phyloP scores from a whole-genome alignment of 768 basidiomycete genomes.

The Pisolithus tinctorius region DNA sequence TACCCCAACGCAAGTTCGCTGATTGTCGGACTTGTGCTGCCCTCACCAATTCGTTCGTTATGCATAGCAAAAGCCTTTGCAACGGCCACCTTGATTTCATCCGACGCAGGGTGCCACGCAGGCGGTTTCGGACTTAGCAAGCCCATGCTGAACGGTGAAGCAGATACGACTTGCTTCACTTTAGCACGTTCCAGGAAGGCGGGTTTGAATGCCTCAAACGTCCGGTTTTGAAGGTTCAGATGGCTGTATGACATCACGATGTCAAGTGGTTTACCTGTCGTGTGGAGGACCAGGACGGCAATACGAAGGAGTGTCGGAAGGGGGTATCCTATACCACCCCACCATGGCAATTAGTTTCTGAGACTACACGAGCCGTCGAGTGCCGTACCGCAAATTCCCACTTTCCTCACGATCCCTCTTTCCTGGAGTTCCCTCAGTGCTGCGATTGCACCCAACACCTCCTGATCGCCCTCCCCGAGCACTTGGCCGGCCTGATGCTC shows the following conservation, averaged over 20 bases:
- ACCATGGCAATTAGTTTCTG: background rate
- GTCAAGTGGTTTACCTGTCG: slow-evolving; percentile 64
- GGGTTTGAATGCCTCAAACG: slow-evolving; percentile 47
- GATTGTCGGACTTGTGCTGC: slow-evolving; percentile 21
- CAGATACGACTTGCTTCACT: slow-evolving; percentile 62
- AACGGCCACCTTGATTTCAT: slow-evolving; percentile 38
- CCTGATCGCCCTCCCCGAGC: slow-evolving; percentile 64
- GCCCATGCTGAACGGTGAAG: slow-evolving; percentile 84
- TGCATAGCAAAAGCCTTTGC: slow-evolving; percentile 27
- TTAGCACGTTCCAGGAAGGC: slow-evolving; percentile 56
- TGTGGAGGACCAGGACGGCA: slow-evolving; percentile 64
- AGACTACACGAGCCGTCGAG: background rate
- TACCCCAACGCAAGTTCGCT: slow-evolving; percentile 70
- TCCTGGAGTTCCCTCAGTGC: slow-evolving; percentile 63
- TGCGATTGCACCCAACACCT: slow-evolving; percentile 58
- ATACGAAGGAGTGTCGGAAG: slow-evolving; percentile 80
- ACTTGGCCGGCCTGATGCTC: slow-evolving; percentile 50
- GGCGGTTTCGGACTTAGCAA: slow-evolving; percentile 56
- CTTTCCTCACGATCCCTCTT: slow-evolving; percentile 62
- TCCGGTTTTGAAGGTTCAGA: slow-evolving; percentile 66
- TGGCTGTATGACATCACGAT: slow-evolving; percentile 78
- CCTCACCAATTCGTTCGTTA: slow-evolving; percentile 35
- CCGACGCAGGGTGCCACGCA: slow-evolving; percentile 74
- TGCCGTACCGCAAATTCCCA: slow-evolving; percentile 71
- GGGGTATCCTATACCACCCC: slow-evolving; percentile 56